Conservation (phyloP, 2,329 filamentous ascomycete genomes). For the Fusarium udum region DNA sequence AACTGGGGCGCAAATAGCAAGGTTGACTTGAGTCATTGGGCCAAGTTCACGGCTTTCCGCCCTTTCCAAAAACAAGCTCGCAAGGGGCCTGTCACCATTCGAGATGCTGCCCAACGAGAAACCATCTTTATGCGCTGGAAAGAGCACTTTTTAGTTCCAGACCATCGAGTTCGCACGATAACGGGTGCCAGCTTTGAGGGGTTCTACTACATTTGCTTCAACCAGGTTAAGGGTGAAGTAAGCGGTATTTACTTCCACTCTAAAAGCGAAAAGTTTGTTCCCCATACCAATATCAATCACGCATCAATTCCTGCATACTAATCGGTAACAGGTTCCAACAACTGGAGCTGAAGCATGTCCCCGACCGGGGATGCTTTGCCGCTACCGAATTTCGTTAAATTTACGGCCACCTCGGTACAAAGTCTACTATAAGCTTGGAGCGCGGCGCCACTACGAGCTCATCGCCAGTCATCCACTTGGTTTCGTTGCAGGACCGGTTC, state of each 20-base stretch:
- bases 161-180: slow-evolving; percentile 91
- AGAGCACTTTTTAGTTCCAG: slow-evolving; percentile 95
- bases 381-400: slow-evolving; percentile 79
- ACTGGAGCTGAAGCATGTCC: slow-evolving; percentile 87
- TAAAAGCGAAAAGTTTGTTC: slow-evolving; percentile 91
- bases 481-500: slow-evolving; percentile 14
- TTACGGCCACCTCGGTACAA: neutral
- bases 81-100: slow-evolving; percentile 65
- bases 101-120: slow-evolving; percentile 81
- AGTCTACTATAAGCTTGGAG: slow-evolving; percentile 1
- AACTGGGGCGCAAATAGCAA: slow-evolving; percentile 93
- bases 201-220: slow-evolving; percentile 99
- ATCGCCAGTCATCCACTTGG: slow-evolving; percentile 7
- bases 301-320: neutral
- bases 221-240: slow-evolving; percentile 85
- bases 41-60: slow-evolving; percentile 85
- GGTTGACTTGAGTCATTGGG: slow-evolving; percentile 93
- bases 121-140: slow-evolving; percentile 99
- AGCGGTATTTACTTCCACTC: slow-evolving; percentile 98
- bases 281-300: neutral
- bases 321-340: slow-evolving; percentile 78
- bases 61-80: slow-evolving; percentile 71
- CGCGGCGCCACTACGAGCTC: neutral
- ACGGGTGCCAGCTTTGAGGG: slow-evolving; percentile 96
- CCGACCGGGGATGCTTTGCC: slow-evolving; percentile 82